Evolutionary conservation across 2,329 filamentous ascomycete species (phyloP).

Genomic region (Hirsutella rhossiliensis): DNA sequence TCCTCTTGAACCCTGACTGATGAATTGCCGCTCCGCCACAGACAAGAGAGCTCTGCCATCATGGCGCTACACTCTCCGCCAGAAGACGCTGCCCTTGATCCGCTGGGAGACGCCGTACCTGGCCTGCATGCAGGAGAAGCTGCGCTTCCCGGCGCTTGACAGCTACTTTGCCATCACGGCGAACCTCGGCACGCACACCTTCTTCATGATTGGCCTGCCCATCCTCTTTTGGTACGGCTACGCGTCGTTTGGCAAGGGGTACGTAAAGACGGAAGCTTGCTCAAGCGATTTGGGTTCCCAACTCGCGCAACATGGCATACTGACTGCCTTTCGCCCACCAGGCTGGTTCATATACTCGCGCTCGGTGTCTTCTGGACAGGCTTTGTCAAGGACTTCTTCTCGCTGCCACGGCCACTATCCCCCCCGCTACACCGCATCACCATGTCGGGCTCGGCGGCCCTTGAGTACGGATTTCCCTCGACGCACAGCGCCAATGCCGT

Average conservation of each 20-base stretch:
- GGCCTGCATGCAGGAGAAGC: constrained; percentile 67
- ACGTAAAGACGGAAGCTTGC: constrained; percentile 23
- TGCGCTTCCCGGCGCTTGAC: constrained; percentile 77
- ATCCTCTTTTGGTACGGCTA: constrained; percentile 96
- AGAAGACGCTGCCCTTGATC: constrained; percentile 72
- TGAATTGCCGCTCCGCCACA: constrained; percentile 20
- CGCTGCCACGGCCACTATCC: constrained; percentile 80
- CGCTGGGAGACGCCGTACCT: constrained; percentile 94
- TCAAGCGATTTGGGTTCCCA: not conserved
- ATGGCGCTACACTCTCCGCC: constrained; percentile 83
- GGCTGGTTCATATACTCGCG: constrained; percentile 64
- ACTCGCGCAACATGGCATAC: not conserved
- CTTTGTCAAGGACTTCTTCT: constrained; percentile 88
- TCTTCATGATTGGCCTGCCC: constrained; percentile 93
- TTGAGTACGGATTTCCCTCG: constrained; percentile 95
- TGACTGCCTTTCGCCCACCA: constrained; percentile 13
- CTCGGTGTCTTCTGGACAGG: constrained; percentile 78
- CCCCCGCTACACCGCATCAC: constrained; percentile 89
- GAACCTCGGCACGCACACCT: constrained; percentile 94
- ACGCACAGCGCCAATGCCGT: constrained; percentile 96
- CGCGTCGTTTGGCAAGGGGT: constrained; percentile 76
- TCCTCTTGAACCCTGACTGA: too few relatives aligned
- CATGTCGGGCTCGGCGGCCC: constrained; percentile 88
- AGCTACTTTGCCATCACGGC: constrained; percentile 95
- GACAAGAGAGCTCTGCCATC: constrained; percentile 70